phyloP scores from a whole-genome alignment of 306 rosid species.

The Quercus dentata region DNA sequence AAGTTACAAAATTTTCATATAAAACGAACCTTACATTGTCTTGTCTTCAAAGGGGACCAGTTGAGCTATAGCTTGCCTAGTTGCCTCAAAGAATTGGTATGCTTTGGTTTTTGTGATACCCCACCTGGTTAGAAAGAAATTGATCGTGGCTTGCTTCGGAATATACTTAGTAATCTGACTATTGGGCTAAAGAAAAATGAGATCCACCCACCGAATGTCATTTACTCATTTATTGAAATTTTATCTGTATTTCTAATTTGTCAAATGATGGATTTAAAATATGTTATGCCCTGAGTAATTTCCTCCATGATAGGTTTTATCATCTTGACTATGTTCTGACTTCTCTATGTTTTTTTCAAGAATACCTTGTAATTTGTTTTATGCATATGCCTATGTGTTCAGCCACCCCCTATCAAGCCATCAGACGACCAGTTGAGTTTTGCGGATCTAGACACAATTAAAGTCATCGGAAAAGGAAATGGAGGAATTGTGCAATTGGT shows the following conservation, averaged over 20 bases:
- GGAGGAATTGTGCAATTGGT: slow-evolving; percentile 96
- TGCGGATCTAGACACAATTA: slow-evolving; percentile 69
- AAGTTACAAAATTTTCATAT: neutral
- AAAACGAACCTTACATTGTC: neutral
- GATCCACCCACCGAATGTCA: neutral
- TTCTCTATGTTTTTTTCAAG: too few relatives aligned
- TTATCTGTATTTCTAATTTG: neutral
- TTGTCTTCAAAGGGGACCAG: too few relatives aligned
- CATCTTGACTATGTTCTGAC: too few relatives aligned
- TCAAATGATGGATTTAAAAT: neutral
- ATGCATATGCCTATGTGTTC: slow-evolving; percentile 28
- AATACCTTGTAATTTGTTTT: slow-evolving; percentile 15
- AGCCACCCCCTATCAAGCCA: slow-evolving; percentile 92
- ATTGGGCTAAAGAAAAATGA: neutral
- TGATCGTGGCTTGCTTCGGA: neutral
- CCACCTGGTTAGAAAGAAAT: neutral
- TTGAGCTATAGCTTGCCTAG: too few relatives aligned
- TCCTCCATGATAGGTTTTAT: slow-evolving; percentile 1
- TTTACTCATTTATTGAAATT: neutral
- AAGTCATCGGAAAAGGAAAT: slow-evolving; percentile 93
- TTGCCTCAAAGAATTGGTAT: too few relatives aligned
- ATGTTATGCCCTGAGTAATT: neutral
- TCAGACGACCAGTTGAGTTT: slow-evolving; percentile 73
- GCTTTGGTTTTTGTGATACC: too few relatives aligned
- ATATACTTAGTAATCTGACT: neutral